Percentiles rank a stretch among this genome's conserved stretches.
Evolutionary conservation across 495 filamentous ascomycete genomes (phyloP).

Genomic region (Penicillium canescens): DNA sequence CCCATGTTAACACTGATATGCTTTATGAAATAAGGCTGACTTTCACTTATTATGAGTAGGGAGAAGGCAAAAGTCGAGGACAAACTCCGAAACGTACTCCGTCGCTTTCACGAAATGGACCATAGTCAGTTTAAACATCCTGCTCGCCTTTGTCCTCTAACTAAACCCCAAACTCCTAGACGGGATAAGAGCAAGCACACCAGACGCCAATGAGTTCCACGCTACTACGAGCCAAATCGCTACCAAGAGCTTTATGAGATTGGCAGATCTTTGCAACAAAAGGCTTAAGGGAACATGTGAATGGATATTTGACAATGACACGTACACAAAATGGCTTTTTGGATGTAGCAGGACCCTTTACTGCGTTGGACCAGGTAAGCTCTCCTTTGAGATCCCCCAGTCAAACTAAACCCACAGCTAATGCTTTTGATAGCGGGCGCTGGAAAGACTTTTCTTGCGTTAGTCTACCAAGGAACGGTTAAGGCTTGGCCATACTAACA

Average conservation of each 20-base stretch:
- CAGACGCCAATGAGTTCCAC: conserved; percentile 9
- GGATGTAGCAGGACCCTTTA: conserved; percentile 29
- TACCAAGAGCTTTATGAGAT: conserved; percentile 22
- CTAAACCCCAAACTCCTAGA: background rate
- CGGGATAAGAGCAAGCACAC: background rate
- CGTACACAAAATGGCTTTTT: conserved; percentile 28
- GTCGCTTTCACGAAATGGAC: conserved; percentile 20
- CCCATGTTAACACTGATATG: background rate
- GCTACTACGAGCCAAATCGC: conserved; percentile 18
- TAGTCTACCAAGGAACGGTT: conserved; percentile 1
- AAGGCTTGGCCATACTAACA: background rate
- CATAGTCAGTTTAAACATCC: conserved; percentile 14
- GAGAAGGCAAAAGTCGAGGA: conserved; percentile 21
- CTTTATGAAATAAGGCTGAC: background rate
- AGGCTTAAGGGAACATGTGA: conserved; percentile 27
- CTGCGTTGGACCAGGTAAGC: conserved; percentile 32
- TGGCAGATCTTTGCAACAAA: conserved; percentile 33
- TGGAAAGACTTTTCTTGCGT: conserved; percentile 40
- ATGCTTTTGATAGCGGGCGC: conserved; percentile 26
- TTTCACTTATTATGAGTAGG: background rate
- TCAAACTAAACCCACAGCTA: background rate
- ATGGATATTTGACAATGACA: conserved; percentile 31
- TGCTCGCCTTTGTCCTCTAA: background rate
- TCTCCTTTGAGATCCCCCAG: background rate
- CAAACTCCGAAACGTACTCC: conserved; percentile 16